Evolutionary conservation across 139 green algal species (phyloP).

Genomic region (Microglena sp.): DNA sequence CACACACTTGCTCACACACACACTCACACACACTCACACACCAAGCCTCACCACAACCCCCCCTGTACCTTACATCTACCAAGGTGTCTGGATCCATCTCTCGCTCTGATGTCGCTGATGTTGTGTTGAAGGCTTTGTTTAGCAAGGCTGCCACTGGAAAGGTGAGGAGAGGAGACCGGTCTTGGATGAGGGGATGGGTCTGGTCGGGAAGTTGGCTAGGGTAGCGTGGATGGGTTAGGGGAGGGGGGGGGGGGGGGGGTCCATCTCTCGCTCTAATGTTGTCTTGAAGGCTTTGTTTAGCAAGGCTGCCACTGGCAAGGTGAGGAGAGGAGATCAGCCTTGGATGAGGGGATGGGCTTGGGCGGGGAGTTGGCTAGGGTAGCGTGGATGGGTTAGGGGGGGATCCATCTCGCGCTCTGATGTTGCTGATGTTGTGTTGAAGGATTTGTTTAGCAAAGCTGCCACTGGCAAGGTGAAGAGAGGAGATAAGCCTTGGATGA

Average conservation of each 20-base stretch:
- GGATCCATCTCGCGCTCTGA: too few species aligned
- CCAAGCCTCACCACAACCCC: background rate
- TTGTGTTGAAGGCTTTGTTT: slow-evolving; percentile 69
- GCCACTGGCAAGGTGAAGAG: background rate
- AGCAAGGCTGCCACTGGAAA: slow-evolving; percentile 63
- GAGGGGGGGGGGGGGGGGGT: too few species aligned
- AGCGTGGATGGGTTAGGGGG: background rate
- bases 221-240: too few species aligned
- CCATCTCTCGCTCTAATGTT: too few species aligned
- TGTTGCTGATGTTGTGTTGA: too few species aligned
- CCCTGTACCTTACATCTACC: background rate
- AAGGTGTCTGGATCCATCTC: slow-evolving; percentile 56
- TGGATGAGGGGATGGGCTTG: too few species aligned
- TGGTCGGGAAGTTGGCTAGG: background rate
- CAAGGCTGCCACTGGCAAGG: slow-evolving; percentile 63
- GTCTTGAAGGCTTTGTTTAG: slow-evolving; percentile 65
- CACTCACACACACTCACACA: background rate
- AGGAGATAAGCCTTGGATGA: background rate
- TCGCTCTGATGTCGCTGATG: slow-evolving; percentile 75
- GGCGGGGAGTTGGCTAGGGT: background rate
- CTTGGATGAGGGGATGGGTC: background rate
- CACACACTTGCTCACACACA: background rate
- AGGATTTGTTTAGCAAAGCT: background rate
- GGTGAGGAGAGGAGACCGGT: slow-evolving; percentile 13
- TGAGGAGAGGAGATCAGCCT: too few species aligned